Evolutionary conservation across 2,329 filamentous ascomycete genomes (phyloP), one percentile per base, ranked within the genome.

Genomic region (Didymella segeticola): DNA sequence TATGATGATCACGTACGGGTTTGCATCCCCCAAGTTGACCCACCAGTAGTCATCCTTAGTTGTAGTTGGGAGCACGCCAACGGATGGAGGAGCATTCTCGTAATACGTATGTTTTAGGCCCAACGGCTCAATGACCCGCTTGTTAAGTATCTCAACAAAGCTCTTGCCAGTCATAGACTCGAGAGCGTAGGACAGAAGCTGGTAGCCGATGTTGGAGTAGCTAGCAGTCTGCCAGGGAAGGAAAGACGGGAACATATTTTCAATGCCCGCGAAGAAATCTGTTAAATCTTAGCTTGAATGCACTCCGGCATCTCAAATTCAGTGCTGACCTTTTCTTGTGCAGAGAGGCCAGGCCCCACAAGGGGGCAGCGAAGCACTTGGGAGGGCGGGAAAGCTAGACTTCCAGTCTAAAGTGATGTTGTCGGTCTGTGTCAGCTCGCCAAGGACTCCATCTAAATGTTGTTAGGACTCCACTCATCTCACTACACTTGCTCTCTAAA

Each of bases 111-210:
- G 61, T 10, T 71, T 77, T 17, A 82, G 59, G 1, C 69, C 68
- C 7, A 81, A 66, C 2, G 77, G 75, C 22, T 71, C 60, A 20
- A 78, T 64, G 8, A 81, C 47, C 3, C 70, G 64, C 2, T 74
- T 59, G 14, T 74, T 47, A 2, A 81, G 52, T 0, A 77, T 57
- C 0, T 72, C 60, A 14, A 67, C 57, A 31, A 74, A 79, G 0
- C 65, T 57, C 34, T 74, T 69, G 2, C 72, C 70, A 0, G 74
- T 76, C 6, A 81, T 75, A 4, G 64, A 72, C 61, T 74, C 78
- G 30, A 73, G 65, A 22, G 67, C 76, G 65, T 71, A 77, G 36
- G 57, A 77, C 41, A 76, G 52, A 3, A 75, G 57, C 42, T 69
- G 68, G 31, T 71, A 78, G 1, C 66, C 67, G 4, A 68, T 68